Evolutionary conservation across 495 filamentous ascomycete genomes (phyloP), one percentile per base, ranked within the genome.

Genomic region (Aspergillus ostianus): DNA sequence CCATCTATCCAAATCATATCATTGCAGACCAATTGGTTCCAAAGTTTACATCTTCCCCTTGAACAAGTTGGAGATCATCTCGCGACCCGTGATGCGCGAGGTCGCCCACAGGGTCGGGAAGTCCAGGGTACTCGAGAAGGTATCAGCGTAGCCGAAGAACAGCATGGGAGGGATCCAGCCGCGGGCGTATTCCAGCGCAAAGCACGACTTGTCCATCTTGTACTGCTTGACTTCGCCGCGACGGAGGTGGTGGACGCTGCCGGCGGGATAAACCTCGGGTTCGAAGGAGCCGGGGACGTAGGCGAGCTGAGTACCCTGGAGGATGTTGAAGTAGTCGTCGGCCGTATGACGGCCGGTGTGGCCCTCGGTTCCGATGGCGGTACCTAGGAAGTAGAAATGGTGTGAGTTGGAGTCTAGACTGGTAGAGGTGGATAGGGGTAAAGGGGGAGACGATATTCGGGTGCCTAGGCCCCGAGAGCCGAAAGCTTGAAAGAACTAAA

Each of bases 141-240:
- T 85, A 78, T 94, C 91, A 62, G 90, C 87, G 69, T 86, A 93
- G 18, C 91, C 91, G 74, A 95, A 94, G 73, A 87, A 85, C 27
- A 95, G 77, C 91, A 95, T 94, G 60, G 87, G 88, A 54, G 91
- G 91, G 73, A 95, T 93, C 89, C 90, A 94, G 65, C 91, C 91
- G 65, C 90, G 85, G 23, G 90, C 91, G 77, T 93, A 91, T 80
- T 94, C 91, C 54, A 95, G 84, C 47, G 91, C 91, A 70, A 91
- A 93, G 82, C 91, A 95, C 48, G 81, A 81, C 48, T 81, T 81
- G 57, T 87, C 84, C 86, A 91, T 90, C 81, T 83, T 85, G 78
- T 94, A 94, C 82, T 95, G 91, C 82, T 92, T 92, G 59, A 87
- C 89, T 58, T 81, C 73, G 60, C 90, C 90, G 66, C 91, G 85